phyloP scores from a whole-genome alignment of 2,329 filamentous ascomycete genomes.

The Ophiostoma tasmaniense region DNA sequence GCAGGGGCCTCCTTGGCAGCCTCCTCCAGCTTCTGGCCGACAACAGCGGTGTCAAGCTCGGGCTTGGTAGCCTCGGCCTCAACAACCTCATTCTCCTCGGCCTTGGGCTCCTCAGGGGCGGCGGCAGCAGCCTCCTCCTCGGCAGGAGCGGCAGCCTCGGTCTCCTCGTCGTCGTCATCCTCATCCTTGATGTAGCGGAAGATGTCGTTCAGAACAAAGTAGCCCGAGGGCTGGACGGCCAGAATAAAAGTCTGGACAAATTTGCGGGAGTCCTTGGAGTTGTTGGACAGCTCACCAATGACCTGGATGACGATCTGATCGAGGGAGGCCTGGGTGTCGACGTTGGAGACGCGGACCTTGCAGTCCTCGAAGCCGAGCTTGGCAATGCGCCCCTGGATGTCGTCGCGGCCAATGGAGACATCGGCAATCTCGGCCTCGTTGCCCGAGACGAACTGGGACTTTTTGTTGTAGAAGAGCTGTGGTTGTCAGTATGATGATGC shows the following conservation, averaged over 20 bases:
- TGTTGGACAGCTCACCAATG: constrained; percentile 96
- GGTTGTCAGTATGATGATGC: constrained; percentile 6
- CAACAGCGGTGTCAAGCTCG: constrained; percentile 40
- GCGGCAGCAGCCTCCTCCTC: constrained; percentile 21
- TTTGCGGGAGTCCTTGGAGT: constrained; percentile 81
- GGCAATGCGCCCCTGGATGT: constrained; percentile 91
- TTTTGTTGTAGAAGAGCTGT: constrained; percentile 89
- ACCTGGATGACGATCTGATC: constrained; percentile 96
- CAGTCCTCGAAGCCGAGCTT: constrained; percentile 89
- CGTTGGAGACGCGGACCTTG: constrained; percentile 97
- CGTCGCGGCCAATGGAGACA: constrained; percentile 80
- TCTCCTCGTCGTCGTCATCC: constrained; percentile 53
- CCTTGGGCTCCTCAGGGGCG: constrained; percentile 24
- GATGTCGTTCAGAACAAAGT: constrained; percentile 98
- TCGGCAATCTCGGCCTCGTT: constrained; percentile 81
- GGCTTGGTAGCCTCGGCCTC: constrained; percentile 36
- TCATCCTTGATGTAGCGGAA: constrained; percentile 88
- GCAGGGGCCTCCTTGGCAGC: constrained; percentile 31
- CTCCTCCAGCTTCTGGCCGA: constrained; percentile 72
- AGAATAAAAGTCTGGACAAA: constrained; percentile 98
- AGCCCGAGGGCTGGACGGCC: constrained; percentile 89
- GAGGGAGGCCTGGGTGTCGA: constrained; percentile 82
- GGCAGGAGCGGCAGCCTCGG: constrained; percentile 22
- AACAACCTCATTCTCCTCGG: constrained; percentile 28
- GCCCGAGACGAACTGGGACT: constrained; percentile 89